Evolutionary conservation across 495 filamentous ascomycete species (phyloP).

Genomic region (Annulohypoxylon nitens): DNA sequence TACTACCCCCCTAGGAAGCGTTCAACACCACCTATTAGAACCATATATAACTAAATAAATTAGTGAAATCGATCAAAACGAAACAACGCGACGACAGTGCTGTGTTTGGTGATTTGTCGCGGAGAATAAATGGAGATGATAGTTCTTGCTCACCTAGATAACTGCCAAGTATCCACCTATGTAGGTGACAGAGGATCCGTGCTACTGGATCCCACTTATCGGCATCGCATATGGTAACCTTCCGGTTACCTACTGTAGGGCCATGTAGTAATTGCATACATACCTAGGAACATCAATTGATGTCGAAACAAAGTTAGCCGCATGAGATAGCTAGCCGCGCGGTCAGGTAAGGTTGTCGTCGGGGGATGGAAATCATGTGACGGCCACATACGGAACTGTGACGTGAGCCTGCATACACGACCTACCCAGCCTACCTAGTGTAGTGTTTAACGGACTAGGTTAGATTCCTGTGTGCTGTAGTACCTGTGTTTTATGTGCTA

Average conservation of each 20-base stretch:
- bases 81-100: too few species aligned
- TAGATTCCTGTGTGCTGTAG: neutral
- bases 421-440: neutral
- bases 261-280: too few species aligned
- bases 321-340: neutral
- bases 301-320: slow-evolving; percentile 35
- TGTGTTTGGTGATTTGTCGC: neutral
- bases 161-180: too few species aligned
- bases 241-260: too few species aligned
- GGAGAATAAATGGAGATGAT: neutral
- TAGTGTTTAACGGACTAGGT: neutral
- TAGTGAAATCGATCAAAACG: slow-evolving; percentile 25
- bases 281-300: too few species aligned
- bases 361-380: neutral
- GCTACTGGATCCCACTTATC: too few species aligned
- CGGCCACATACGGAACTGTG: slow-evolving; percentile 2
- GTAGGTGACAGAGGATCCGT: too few species aligned
- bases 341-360: neutral
- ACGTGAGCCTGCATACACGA: neutral
- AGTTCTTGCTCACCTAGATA: too few species aligned
- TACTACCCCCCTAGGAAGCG: slow-evolving; percentile 25
- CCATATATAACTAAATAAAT: slow-evolving; percentile 34
- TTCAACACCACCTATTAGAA: slow-evolving; percentile 42
- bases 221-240: too few species aligned
- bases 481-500: neutral